phyloP scores from a whole-genome alignment of 495 filamentous ascomycete genomes.

The Chaetomium tenue region DNA sequence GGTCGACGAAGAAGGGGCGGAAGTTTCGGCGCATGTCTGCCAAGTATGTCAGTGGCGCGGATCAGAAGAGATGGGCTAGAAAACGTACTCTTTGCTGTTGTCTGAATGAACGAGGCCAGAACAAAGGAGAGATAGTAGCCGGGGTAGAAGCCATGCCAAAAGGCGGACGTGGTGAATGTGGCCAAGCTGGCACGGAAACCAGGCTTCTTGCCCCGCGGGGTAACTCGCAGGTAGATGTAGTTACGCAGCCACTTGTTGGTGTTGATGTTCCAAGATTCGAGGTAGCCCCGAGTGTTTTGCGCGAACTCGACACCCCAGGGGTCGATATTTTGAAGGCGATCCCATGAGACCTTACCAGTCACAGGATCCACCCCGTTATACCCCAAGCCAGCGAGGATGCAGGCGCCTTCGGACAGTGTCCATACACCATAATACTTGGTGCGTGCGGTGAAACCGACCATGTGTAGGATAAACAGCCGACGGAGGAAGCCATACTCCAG shows the following conservation, averaged over 20 bases:
- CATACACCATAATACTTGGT: slow-evolving; percentile 96
- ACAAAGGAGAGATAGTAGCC: slow-evolving; percentile 93
- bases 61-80: neutral
- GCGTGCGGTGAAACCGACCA: slow-evolving; percentile 75
- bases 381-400: slow-evolving; percentile 88
- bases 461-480: slow-evolving; percentile 73
- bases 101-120: slow-evolving; percentile 85
- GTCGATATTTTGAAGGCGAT: slow-evolving; percentile 82
- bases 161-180: slow-evolving; percentile 88
- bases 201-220: slow-evolving; percentile 91
- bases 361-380: slow-evolving; percentile 88
- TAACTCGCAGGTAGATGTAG: slow-evolving; percentile 93
- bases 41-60: slow-evolving; percentile 16
- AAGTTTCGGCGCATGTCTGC: slow-evolving; percentile 83
- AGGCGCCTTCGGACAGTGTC: slow-evolving; percentile 89
- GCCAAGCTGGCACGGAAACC: slow-evolving; percentile 93
- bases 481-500: slow-evolving; percentile 64
- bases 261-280: slow-evolving; percentile 97
- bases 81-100: slow-evolving; percentile 82
- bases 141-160: slow-evolving; percentile 98
- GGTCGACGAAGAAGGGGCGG: slow-evolving; percentile 88
- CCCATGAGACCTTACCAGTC: slow-evolving; percentile 82
- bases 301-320: slow-evolving; percentile 80
- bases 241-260: slow-evolving; percentile 96
- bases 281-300: slow-evolving; percentile 83